Evolutionary conservation across 495 filamentous ascomycete species (phyloP).

Genomic region (Aspergillus olivimuriae): DNA sequence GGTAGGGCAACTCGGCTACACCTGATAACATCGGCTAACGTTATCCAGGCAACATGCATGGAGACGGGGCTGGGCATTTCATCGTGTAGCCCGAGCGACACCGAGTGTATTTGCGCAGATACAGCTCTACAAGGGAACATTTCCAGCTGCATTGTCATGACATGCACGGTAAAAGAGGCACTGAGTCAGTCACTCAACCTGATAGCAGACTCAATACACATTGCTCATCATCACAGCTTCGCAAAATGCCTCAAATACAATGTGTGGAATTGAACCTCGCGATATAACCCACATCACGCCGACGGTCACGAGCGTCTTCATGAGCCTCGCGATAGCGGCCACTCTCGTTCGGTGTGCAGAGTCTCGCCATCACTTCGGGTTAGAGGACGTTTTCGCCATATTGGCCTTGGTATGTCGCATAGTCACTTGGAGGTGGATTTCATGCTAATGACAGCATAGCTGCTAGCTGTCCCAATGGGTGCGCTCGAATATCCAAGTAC

Average conservation of each 20-base stretch:
- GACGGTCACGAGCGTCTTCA: conserved; percentile 8
- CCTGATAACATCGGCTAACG: too few relatives aligned
- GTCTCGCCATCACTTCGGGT: conserved; percentile 6
- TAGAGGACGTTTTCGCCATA: conserved; percentile 7
- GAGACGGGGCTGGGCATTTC: background rate
- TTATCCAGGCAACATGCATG: conserved; percentile 1
- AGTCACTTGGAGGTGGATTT: background rate
- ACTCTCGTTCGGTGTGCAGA: conserved; percentile 4
- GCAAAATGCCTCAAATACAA: conserved; percentile 3
- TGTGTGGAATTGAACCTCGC: conserved; percentile 6
- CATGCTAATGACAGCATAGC: background rate
- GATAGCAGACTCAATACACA: too few relatives aligned
- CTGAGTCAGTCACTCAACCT: background rate
- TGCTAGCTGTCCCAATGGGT: conserved; percentile 1
- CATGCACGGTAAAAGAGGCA: conserved; percentile 4
- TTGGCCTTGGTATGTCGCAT: conserved; percentile 9
- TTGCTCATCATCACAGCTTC: too few relatives aligned
- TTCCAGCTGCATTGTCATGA: background rate
- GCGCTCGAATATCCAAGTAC: conserved; percentile 6
- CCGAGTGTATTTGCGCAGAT: conserved; percentile 4
- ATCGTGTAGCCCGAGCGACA: background rate
- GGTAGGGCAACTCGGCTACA: too few relatives aligned
- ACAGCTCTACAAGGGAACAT: background rate
- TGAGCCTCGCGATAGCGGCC: conserved; percentile 4
- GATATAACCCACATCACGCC: conserved; percentile 9